These are phyloP conservation scores for Fusarium caatingaense DNA, from an alignment of 2,329 filamentous ascomycete species.

Conservation along the genomic window DNA sequence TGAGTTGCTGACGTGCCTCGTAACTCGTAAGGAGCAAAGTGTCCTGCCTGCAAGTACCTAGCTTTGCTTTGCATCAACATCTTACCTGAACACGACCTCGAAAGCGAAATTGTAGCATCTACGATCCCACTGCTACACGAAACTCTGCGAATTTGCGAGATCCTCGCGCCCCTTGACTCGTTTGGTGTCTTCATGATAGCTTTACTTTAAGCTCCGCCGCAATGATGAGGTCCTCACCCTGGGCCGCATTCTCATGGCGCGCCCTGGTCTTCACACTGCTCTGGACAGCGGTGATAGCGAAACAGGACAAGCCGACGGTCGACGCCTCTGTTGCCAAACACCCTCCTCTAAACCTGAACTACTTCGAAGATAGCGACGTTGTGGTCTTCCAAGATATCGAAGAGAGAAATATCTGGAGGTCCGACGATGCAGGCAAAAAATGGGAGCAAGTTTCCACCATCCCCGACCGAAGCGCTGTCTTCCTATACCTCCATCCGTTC, in stretches of 20 bases:
- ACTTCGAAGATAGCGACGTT: constrained; percentile 90
- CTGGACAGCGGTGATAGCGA: constrained; percentile 59
- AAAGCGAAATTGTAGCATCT: constrained; percentile 19
- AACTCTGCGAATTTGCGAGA: constrained; percentile 9
- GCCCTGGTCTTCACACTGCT: constrained; percentile 63
- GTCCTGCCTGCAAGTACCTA: constrained; percentile 37
- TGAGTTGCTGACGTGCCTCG: constrained; percentile 42
- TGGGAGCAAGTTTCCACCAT: constrained; percentile 78
- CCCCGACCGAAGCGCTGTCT: constrained; percentile 69
- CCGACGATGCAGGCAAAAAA: constrained; percentile 79
- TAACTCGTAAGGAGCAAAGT: constrained; percentile 42
- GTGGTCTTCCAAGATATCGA: constrained; percentile 78
- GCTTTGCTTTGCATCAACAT: constrained; percentile 31
- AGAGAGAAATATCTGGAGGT: constrained; percentile 77
- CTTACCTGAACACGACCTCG: constrained; percentile 7
- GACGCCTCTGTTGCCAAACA: constrained; percentile 73
- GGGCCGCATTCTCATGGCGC: constrained; percentile 60
- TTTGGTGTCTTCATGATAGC: constrained; percentile 57
- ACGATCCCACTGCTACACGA: constrained; percentile 2
- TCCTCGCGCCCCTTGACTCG: constrained; percentile 15
- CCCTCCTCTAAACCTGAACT: constrained; percentile 77
- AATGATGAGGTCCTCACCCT: constrained; percentile 67
- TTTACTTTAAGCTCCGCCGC: constrained; percentile 48
- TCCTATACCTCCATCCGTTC: constrained; percentile 81
- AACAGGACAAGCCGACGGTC: constrained; percentile 75